Conservation (phyloP, 2,329 filamentous ascomycete species). For the Magnaporthiopsis poae region DNA sequence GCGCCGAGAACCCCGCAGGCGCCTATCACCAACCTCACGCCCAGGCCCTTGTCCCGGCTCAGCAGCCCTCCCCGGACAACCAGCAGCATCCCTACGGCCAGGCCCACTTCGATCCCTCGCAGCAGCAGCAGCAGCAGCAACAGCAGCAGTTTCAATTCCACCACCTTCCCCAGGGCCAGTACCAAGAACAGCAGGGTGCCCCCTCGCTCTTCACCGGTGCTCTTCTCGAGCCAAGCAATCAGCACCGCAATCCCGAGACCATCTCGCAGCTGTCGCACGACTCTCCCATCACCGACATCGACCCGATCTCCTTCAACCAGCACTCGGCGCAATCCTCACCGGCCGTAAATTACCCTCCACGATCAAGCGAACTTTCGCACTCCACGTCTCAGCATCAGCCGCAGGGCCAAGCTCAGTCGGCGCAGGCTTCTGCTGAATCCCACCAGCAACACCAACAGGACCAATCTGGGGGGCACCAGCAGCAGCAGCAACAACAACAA, state of each 20-base stretch:
- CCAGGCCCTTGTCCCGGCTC: slow-evolving; percentile 24
- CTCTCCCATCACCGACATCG: slow-evolving; percentile 43
- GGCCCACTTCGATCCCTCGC: slow-evolving; percentile 29
- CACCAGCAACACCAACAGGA: slow-evolving; percentile 23
- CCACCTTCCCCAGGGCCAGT: slow-evolving; percentile 20
- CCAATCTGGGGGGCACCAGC: slow-evolving; percentile 16
- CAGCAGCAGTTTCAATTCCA: slow-evolving; percentile 20
- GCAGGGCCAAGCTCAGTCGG: slow-evolving; percentile 16
- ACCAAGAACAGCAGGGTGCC: slow-evolving; percentile 22
- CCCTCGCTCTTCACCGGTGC: slow-evolving; percentile 18
- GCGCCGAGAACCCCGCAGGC: slow-evolving; percentile 28
- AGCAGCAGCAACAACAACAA: background rate
- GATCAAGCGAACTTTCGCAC: slow-evolving; percentile 26
- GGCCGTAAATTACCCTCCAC: slow-evolving; percentile 27
- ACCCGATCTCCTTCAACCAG: slow-evolving; percentile 30
- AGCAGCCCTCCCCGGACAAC: slow-evolving; percentile 27
- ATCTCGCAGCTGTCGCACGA: slow-evolving; percentile 55
- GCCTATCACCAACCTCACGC: slow-evolving; percentile 31
- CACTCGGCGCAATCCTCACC: slow-evolving; percentile 36
- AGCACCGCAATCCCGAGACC: slow-evolving; percentile 46
- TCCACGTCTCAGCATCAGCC: slow-evolving; percentile 18
- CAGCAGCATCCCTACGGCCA: slow-evolving; percentile 26
- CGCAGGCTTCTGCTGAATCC: slow-evolving; percentile 19
- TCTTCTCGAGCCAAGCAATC: slow-evolving; percentile 19
- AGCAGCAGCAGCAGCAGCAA: background rate